These are phyloP conservation scores for Pluteus cervinus DNA, from an alignment of 768 basidiomycete species.

Conservation along the genomic window DNA sequence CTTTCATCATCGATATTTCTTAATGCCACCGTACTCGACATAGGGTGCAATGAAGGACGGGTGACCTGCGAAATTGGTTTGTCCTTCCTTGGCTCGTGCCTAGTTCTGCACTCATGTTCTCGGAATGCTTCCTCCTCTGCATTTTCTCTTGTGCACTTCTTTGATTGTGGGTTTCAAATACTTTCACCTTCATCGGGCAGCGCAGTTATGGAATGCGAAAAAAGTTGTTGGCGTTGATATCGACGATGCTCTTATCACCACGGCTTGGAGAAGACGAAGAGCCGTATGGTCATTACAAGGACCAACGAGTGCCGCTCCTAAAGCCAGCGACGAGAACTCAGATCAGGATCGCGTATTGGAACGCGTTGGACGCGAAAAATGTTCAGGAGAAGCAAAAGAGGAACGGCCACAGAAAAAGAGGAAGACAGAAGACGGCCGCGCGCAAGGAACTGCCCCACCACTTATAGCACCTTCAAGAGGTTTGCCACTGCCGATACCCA, in stretches of 20 bases:
- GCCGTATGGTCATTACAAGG: constrained; percentile 66
- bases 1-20: constrained; percentile 50
- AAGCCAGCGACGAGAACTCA: too few relatives aligned
- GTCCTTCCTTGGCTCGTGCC: constrained; percentile 6
- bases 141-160: too few relatives aligned
- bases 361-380: too few relatives aligned
- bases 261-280: constrained; percentile 69
- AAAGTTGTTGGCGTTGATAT: constrained; percentile 83
- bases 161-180: too few relatives aligned
- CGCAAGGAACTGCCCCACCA: constrained; percentile 16
- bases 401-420: not conserved
- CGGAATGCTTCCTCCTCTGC: constrained; percentile 7
- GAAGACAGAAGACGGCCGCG: constrained; percentile 1
- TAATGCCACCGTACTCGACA: constrained; percentile 62
- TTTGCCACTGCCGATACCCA: constrained; percentile 11
- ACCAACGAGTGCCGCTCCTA: constrained; percentile 22
- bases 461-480: not conserved
- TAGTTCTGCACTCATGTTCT: not conserved
- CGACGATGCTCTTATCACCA: constrained; percentile 66
- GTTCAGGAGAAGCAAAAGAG: not conserved
- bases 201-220: constrained; percentile 56
- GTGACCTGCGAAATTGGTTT: constrained; percentile 84
- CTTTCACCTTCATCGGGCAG: too few relatives aligned
- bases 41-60: constrained; percentile 86
- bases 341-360: too few relatives aligned